These are phyloP conservation scores for Fusarium fracticaudum DNA, from an alignment of 2,329 filamentous ascomycete species.

Conservation along the genomic window DNA sequence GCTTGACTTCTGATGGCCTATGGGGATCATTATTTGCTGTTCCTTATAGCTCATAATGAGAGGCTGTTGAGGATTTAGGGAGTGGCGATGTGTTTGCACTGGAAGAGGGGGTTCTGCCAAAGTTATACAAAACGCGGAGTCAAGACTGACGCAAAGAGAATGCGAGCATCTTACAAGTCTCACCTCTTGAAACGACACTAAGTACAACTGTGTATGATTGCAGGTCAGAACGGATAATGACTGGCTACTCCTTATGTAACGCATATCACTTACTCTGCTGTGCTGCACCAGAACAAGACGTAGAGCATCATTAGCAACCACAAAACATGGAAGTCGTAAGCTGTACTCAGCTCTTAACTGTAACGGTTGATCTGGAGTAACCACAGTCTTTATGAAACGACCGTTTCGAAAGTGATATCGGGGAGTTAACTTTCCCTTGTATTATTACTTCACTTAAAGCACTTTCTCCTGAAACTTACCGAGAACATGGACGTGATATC, in stretches of 20 bases:
- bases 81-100: neutral
- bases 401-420: neutral
- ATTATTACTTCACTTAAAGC: neutral
- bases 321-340: neutral
- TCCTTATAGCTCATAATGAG: neutral
- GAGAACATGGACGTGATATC: neutral
- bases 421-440: neutral
- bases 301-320: neutral
- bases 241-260: neutral
- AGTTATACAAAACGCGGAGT: neutral
- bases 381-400: neutral
- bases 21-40: constrained; percentile 32
- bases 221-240: neutral
- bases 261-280: neutral
- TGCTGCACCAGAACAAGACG: neutral
- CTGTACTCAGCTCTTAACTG: neutral
- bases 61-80: neutral
- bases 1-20: constrained; percentile 50
- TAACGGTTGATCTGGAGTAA: neutral
- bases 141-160: no score
- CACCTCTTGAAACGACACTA: neutral
- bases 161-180: neutral
- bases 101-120: neutral
- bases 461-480: neutral
- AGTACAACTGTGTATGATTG: neutral